phyloP scores from a whole-genome alignment of 1,139 yeast genomes.

The Sugiyamaella japonica region DNA sequence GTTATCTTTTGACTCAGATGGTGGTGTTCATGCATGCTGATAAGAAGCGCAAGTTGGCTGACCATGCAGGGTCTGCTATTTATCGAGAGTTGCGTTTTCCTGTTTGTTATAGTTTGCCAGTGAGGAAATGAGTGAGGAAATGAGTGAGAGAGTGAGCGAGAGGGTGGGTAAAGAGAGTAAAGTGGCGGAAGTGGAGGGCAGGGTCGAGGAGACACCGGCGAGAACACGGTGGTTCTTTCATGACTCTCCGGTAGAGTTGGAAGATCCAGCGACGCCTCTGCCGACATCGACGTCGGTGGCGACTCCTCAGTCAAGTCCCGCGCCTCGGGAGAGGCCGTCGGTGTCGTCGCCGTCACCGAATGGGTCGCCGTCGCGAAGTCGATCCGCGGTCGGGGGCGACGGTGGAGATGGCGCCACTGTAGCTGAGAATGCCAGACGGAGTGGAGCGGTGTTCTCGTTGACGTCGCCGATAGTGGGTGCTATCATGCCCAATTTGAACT shows the following conservation, averaged over 20 bases:
- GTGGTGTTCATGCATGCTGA: too few relatives aligned
- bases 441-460: slow-evolving; percentile 21
- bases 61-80: too few relatives aligned
- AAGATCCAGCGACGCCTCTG: slow-evolving; percentile 43
- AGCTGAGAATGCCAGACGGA: too few relatives aligned
- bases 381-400: not conserved
- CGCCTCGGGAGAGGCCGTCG: not conserved
- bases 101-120: too few relatives aligned
- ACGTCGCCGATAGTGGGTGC: slow-evolving; percentile 32
- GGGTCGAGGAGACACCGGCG: slow-evolving; percentile 16
- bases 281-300: slow-evolving; percentile 28
- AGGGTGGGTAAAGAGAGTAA: too few relatives aligned
- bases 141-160: too few relatives aligned
- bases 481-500: slow-evolving; percentile 34
- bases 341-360: not conserved
- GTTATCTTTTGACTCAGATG: too few relatives aligned
- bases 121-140: too few relatives aligned
- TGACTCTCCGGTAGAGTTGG: slow-evolving; percentile 40
- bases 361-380: not conserved
- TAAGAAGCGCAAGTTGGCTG: too few relatives aligned
- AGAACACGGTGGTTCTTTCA: slow-evolving; percentile 42
- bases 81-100: too few relatives aligned
- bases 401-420: too few relatives aligned
- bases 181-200: too few relatives aligned
- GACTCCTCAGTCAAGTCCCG: slow-evolving; percentile 3